Evolutionary conservation across 2,329 filamentous ascomycete species (phyloP), one percentile per base, ranked within the genome.

Genomic region (Arachnomyces sp.): DNA sequence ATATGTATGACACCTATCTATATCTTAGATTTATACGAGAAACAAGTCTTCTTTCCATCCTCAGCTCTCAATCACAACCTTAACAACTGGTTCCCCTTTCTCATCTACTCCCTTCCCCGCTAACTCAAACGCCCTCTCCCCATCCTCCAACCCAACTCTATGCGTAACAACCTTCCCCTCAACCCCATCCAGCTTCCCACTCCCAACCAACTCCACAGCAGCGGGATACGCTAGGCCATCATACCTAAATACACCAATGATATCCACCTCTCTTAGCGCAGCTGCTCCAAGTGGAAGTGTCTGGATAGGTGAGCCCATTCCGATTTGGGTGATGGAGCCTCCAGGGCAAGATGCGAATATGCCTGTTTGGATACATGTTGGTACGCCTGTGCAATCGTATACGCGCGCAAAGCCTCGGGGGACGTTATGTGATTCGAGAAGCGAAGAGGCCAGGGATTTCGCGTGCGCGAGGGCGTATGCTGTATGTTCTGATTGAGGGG

Each of bases 191-290:
- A 76, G 53, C 39, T 66, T 65, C 4, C 71, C 71, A 36, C 68
- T 70, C 2, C 65, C 69, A 47, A 75, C 57, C 46, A 76, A 54
- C 46, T 65, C 66, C 53, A 76, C 73, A 2, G 72, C 73, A n/a
- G 64, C 66, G 0, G 72, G 70, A 47, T 76, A 76, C 0, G 70
- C 71, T 49, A 68, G 64, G 2, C 57, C 59, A 51, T 72, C 71
- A 43, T 76, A 76, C 33, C 73, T 61, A 56, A 76, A 74, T 5
- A 75, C 71, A n/a, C 73, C 73, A 36, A 76, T 67, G 32, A 76
- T 66, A 51, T 76, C 73, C 5, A 76, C 70, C 53, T 76, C 73
- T 28, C 72, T 66, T 44, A 75, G 49, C 20, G 73, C 71, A n/a
- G 73, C 70, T 1, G 70, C 69, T 5, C 70, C 71, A 50, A 75